phyloP scores from a whole-genome alignment of 2,329 filamentous ascomycete genomes.

The Ceratocystis destructans region DNA sequence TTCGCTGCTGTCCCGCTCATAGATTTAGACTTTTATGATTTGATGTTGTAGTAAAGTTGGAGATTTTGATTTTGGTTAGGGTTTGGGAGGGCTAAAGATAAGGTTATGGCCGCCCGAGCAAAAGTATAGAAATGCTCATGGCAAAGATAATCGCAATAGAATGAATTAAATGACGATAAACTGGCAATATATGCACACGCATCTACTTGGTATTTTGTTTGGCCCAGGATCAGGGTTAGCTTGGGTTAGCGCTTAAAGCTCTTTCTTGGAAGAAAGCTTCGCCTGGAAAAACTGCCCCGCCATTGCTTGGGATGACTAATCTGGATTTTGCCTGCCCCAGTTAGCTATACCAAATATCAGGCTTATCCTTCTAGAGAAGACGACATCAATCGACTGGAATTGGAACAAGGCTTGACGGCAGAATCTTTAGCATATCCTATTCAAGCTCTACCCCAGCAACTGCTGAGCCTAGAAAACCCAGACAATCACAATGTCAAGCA shows the following conservation, averaged over 20 bases:
- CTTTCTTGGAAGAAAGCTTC: not conserved
- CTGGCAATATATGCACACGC: not conserved
- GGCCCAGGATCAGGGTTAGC: not conserved
- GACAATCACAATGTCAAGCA: slow-evolving; percentile 11
- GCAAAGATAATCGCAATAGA: slow-evolving; percentile 14
- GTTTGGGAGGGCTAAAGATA: slow-evolving; percentile 3
- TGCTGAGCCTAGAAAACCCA: not conserved
- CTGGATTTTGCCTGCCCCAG: not conserved
- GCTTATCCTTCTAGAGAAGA: not conserved
- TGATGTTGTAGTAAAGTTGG: not conserved
- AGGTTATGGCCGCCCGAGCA: not conserved
- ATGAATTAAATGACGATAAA: slow-evolving; percentile 14
- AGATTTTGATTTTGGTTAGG: not conserved
- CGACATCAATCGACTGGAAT: not conserved
- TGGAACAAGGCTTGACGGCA: not conserved
- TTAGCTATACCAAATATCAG: not conserved
- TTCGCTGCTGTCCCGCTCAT: slow-evolving; percentile 52
- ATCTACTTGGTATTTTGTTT: not conserved
- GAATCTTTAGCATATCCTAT: not conserved
- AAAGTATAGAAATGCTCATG: not conserved
- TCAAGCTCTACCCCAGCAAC: not conserved
- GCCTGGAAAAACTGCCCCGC: slow-evolving; percentile 12
- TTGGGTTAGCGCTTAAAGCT: not conserved
- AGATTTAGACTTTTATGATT: slow-evolving; percentile 1
- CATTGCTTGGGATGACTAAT: slow-evolving; percentile 10